Base-by-base conservation (phyloP, 2,329 filamentous ascomycete species). In the Coccinonectria pachysandricola region DNA sequence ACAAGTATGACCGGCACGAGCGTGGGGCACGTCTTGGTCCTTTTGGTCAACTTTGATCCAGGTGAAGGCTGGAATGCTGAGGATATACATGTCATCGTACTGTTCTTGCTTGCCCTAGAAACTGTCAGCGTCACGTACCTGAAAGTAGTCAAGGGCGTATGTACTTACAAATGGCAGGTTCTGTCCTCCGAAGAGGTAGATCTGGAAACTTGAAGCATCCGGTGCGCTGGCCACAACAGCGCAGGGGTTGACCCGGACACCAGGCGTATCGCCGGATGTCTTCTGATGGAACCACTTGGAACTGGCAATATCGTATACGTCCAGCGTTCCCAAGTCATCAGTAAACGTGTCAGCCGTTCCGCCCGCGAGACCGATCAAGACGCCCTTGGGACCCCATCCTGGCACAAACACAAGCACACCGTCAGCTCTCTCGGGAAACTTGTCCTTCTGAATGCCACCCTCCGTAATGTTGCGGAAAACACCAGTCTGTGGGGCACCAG, bases 101-200 rank as follows among this genome's bases (percentile, higher is more conserved):
- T 71, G 67, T 1, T 52, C 60, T 48, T 71, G 67, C 16, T 56
- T 49, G 28, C 55, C 47, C 57, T 61, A 7, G 2, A 5, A 7
- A 10, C 13, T 13, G 26, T 48, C 28, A 35, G 35, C 7, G 24
- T 17, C 6, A 20, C 15, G 7, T 11, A 19, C 14, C 11, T 15
- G 12, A 19, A 18, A 15, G 9, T 26, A 8, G 4, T 9, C 8
- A 12, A 15, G 12, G 12, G 9, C n/a, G n/a, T 13, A 12, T 9
- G 7, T 10, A 46, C 57, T 43, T 40, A 62, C 74, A 32, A 64
- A 68, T 1, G 80, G 79, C 14, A 86, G 60, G 37, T 81, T 80
- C 47, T 86, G 81, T 0, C 81, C 81, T 8, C 79, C 81, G 45
- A 79, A 86, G 56, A 86, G 68, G 54, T 86, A 84, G 22, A 87